Base-by-base conservation (phyloP, 2,329 filamentous ascomycete species). In the Magnaporthiopsis rhizophila region DNA sequence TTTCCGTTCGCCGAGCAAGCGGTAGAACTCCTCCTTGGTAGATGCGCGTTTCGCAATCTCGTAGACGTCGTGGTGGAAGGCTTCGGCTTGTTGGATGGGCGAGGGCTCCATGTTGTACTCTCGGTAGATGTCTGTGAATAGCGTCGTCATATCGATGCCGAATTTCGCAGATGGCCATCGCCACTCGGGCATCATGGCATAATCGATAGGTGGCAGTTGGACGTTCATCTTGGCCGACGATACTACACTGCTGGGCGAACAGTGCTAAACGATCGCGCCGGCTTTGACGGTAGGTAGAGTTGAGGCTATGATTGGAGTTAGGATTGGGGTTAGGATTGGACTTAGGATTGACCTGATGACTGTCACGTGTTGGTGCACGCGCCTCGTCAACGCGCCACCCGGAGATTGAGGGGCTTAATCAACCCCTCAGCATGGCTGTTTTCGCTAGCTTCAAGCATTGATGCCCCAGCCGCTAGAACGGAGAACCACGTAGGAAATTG, bases 1-100 rank as follows among this genome's bases (percentile, higher is more conserved):
- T 58, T 58, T 58, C 13, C 57, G 57, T 11, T 58, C 57, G 57
- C 24, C 57, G 28, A 58, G 57, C 24, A 58, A 11, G 57, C 57
- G 57, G 57, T 58, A 30, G 24, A 58, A 58, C 15, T 58, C 57
- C 24, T 58, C 57, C 15, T 13, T 15, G 24, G 57, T n/a, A 15
- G 24, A 58, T 26, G 28, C 57, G 28, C 57, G 57, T 11, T 24
- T 28, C 57, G 57, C 57, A 3, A 58, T 58, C 24, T 58, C 57
- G 57, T 30, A 58, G 28, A 30, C 57, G 24, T 58, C 57, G 28
- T 58, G 57, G 57, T 58, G 57, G 57, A 58, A 58, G 13, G 57
- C 57, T 15, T 58, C 57, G 57, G 24, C 28, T 11, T 26, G 57
- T 13, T 28, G 57, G 57, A 50, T 50, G 45, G 45, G 45, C 4